Evolutionary conservation across 305 asterid species (phyloP).

Genomic region (Fraxinus platypoda): DNA sequence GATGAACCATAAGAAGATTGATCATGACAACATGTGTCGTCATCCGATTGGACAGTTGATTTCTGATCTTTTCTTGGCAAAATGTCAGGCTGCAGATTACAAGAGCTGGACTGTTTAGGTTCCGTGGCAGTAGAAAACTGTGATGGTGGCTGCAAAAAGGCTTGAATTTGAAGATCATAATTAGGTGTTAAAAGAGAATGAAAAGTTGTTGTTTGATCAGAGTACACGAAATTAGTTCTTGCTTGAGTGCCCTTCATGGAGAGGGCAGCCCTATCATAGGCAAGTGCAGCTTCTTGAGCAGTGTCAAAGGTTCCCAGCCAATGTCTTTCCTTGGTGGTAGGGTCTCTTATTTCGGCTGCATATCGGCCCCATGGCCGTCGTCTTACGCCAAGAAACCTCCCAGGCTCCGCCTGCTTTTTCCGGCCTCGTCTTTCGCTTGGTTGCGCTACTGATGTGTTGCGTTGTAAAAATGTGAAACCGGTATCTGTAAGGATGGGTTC

Average conservation of each 20-base stretch:
- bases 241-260: slow-evolving; percentile 87
- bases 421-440: slow-evolving; percentile 72
- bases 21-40: slow-evolving; percentile 29
- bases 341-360: slow-evolving; percentile 91
- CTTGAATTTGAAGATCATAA: slow-evolving; percentile 39
- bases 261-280: slow-evolving; percentile 93
- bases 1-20: slow-evolving; percentile 43
- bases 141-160: slow-evolving; percentile 24
- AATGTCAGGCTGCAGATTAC: not conserved
- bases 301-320: slow-evolving; percentile 98
- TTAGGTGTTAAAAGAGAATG: slow-evolving; percentile 44
- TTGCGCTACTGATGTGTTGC: slow-evolving; percentile 64
- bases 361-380: slow-evolving; percentile 95
- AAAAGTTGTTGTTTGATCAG: slow-evolving; percentile 40
- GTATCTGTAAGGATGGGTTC: slow-evolving; percentile 86
- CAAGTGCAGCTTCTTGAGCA: slow-evolving; percentile 96
- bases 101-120: slow-evolving; percentile 10
- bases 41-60: slow-evolving; percentile 27
- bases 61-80: not conserved
- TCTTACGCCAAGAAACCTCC: slow-evolving; percentile 82
- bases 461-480: slow-evolving; percentile 73
- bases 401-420: slow-evolving; percentile 71
- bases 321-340: slow-evolving; percentile 83
- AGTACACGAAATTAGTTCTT: slow-evolving; percentile 75
- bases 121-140: slow-evolving; percentile 5